phyloP scores from a whole-genome alignment of 768 basidiomycete species.

The Auricularia sp. region DNA sequence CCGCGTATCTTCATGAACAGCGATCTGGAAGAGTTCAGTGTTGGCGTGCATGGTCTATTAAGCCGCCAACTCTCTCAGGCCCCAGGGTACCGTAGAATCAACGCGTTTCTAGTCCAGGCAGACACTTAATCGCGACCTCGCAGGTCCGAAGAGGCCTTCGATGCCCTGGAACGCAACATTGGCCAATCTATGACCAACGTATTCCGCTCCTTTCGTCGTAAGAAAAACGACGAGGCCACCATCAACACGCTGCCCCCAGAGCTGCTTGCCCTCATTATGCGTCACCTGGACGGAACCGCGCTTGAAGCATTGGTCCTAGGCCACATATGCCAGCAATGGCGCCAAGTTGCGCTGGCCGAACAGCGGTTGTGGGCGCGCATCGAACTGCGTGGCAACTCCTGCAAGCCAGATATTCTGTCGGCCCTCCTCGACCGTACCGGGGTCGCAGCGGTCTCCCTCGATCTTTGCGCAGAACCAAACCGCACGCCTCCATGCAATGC shows the following conservation, averaged over 20 bases:
- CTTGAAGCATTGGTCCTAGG: background rate
- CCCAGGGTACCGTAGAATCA: background rate
- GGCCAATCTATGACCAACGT: background rate
- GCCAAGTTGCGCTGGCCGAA: background rate
- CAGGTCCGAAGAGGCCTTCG: background rate
- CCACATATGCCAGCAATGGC: conserved; percentile 1
- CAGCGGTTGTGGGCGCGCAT: background rate
- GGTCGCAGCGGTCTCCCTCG: background rate
- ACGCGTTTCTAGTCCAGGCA: background rate
- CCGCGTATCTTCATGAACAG: background rate
- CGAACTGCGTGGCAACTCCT: background rate
- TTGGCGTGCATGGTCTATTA: background rate
- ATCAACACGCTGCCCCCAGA: background rate
- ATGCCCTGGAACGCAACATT: background rate
- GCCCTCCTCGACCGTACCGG: background rate
- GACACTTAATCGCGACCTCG: background rate
- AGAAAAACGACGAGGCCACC: background rate
- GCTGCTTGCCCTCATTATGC: background rate
- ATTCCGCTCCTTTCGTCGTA: background rate
- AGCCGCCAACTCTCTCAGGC: background rate
- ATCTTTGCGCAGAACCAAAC: background rate
- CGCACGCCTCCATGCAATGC: background rate
- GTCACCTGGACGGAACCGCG: background rate
- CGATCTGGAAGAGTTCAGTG: conserved; percentile 1
- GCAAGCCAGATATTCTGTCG: background rate